Conservation (phyloP, 2,329 filamentous ascomycete genomes). For the Xylaria sp. region DNA sequence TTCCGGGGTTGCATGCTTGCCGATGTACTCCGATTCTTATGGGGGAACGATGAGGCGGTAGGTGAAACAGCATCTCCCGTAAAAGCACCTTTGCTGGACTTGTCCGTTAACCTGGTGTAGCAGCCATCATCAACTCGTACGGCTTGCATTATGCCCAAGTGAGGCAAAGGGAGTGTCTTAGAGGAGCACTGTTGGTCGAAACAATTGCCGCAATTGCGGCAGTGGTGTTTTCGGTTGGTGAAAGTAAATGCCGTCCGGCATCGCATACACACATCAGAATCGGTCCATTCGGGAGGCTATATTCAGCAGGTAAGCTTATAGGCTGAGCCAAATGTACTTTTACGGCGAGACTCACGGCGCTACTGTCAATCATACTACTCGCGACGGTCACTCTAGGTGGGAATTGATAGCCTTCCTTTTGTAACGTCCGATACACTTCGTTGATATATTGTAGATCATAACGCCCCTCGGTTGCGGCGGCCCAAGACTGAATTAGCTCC, state of each 20-base stretch:
- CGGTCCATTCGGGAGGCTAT: conserved; percentile 94
- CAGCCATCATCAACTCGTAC: conserved; percentile 97
- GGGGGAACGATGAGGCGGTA: conserved; percentile 56
- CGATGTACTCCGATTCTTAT: conserved; percentile 74
- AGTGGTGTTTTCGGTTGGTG: conserved; percentile 98
- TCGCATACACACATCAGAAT: conserved; percentile 98
- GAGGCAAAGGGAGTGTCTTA: conserved; percentile 88
- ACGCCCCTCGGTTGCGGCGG: conserved; percentile 85
- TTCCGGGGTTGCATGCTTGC: conserved; percentile 85
- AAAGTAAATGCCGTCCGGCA: conserved; percentile 96
- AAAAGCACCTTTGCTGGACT: conserved; percentile 61
- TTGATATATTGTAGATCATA: conserved; percentile 86
- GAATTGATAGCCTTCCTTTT: conserved; percentile 88
- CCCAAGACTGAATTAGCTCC: conserved; percentile 94
- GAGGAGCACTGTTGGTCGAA: conserved; percentile 95
- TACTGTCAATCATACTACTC: conserved; percentile 98
- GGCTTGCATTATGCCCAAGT: conserved; percentile 89
- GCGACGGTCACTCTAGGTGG: conserved; percentile 86
- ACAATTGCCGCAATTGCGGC: conserved; percentile 96
- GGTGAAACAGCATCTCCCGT: conserved; percentile 57
- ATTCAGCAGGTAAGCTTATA: conserved; percentile 38
- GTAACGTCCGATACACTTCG: conserved; percentile 84
- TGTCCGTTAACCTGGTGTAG: conserved; percentile 87
- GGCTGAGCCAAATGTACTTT: neutral
- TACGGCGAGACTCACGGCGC: conserved; percentile 72